phyloP scores from a whole-genome alignment of 2,329 filamentous ascomycete genomes.

The Parastagonospora nodorum region DNA sequence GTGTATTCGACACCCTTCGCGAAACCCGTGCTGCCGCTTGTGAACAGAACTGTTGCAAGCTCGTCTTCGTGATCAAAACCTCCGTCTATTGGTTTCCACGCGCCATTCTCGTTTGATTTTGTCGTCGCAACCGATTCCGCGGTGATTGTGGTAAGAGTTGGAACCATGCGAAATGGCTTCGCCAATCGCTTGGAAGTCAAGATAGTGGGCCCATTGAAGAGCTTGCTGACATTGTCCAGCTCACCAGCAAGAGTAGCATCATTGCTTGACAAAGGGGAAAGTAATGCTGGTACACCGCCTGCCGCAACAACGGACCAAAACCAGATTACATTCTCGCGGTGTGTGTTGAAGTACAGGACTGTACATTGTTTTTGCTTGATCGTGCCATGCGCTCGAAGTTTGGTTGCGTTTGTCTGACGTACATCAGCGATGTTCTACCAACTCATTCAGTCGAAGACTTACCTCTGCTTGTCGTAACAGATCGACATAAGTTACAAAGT shows the following conservation, averaged over 20 bases:
- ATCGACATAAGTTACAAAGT: constrained; percentile 5
- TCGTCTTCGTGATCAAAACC: constrained; percentile 1
- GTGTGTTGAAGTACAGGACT: constrained; percentile 12
- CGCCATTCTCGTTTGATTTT: background rate
- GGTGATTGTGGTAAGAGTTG: constrained; percentile 1
- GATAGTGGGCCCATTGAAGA: constrained; percentile 3
- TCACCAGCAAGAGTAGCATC: constrained; percentile 4
- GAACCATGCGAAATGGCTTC: constrained; percentile 1
- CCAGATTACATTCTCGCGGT: constrained; percentile 13
- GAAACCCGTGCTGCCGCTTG: constrained; percentile 58
- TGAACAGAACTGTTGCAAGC: constrained; percentile 51
- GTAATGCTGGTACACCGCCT: constrained; percentile 10
- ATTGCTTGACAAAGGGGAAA: constrained; percentile 11
- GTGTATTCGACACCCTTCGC: constrained; percentile 57
- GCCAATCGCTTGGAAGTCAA: background rate
- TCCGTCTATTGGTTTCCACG: background rate
- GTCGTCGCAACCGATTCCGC: constrained; percentile 1
- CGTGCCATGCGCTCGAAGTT: constrained; percentile 2
- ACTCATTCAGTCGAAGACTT: background rate
- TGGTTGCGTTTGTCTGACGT: constrained; percentile 5
- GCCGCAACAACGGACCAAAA: constrained; percentile 13
- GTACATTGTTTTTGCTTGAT: background rate
- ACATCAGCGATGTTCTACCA: background rate
- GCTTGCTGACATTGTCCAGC: constrained; percentile 7
- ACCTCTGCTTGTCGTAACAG: constrained; percentile 3